phyloP scores from a whole-genome alignment of 83 land plant species.

The Isoetes engelmannii region DNA sequence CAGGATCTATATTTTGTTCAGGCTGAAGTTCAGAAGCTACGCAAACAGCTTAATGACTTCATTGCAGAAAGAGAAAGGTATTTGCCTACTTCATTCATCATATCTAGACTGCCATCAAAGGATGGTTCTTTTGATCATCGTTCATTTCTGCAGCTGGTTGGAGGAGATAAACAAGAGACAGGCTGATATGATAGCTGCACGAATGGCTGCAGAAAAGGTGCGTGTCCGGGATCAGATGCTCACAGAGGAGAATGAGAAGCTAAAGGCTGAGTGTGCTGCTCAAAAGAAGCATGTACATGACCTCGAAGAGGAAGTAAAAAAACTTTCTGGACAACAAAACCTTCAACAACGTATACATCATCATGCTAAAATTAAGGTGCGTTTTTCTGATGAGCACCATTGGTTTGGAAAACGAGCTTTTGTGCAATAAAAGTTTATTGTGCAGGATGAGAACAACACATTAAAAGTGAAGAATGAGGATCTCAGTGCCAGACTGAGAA shows the following conservation, averaged over 20 bases:
- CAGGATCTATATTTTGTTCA: too few relatives aligned
- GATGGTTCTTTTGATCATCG: slow-evolving; percentile 4
- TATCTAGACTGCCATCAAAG: too few relatives aligned
- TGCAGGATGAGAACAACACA: slow-evolving; percentile 78
- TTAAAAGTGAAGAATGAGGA: slow-evolving; percentile 63
- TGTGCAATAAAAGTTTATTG: not conserved
- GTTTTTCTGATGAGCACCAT: not conserved
- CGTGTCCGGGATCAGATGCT: slow-evolving; percentile 59
- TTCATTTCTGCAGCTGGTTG: slow-evolving; percentile 58
- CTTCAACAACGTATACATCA: slow-evolving; percentile 88
- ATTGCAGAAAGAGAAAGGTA: slow-evolving; percentile 78
- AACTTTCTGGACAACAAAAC: slow-evolving; percentile 84
- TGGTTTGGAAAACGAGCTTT: not conserved
- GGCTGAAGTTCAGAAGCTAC: too few relatives aligned
- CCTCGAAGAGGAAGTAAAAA: slow-evolving; percentile 71
- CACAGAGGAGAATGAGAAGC: slow-evolving; percentile 61
- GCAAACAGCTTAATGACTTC: slow-evolving; percentile 46
- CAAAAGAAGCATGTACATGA: slow-evolving; percentile 52
- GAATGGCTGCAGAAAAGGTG: slow-evolving; percentile 63
- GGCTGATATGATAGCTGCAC: slow-evolving; percentile 66
- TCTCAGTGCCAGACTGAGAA: slow-evolving; percentile 43
- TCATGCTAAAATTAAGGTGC: slow-evolving; percentile 91
- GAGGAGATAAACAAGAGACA: slow-evolving; percentile 78
- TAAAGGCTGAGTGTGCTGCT: slow-evolving; percentile 60
- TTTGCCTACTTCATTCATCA: too few relatives aligned